A percentile compares a stretch with the other conserved stretches of the same genome.
Conservation (phyloP, 2,329 filamentous ascomycete genomes). For the Trichoderma brevicompactum region DNA sequence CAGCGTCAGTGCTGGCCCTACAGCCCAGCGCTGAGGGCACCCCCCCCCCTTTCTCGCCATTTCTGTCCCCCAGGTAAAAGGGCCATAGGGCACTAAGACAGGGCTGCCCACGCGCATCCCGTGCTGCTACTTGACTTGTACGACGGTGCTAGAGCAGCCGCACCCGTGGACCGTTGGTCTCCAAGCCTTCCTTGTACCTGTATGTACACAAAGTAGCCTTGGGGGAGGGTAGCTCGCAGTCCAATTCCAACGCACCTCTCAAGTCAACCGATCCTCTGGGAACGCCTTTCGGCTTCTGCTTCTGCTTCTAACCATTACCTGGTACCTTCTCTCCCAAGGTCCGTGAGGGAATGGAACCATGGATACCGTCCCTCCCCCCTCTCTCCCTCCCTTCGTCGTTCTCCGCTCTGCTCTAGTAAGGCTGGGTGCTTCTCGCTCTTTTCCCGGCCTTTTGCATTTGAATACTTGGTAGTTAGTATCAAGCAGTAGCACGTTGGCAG, state of each 20-base stretch:
- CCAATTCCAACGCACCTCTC: conserved; percentile 8
- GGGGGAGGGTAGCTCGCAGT: conserved; percentile 13
- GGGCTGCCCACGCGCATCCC: conserved; percentile 27
- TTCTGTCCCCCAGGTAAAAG: conserved; percentile 15
- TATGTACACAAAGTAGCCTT: background rate
- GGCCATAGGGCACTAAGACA: conserved; percentile 22
- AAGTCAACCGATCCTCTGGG: conserved; percentile 28
- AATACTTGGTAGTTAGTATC: background rate
- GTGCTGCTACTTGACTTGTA: conserved; percentile 22
- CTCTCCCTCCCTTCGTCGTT: conserved; percentile 2
- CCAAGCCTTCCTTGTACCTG: conserved; percentile 4
- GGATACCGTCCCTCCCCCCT: conserved; percentile 10
- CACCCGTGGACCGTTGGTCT: conserved; percentile 27
- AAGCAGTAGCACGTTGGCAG: background rate
- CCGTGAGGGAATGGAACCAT: conserved; percentile 9
- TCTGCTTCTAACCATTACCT: conserved; percentile 15
- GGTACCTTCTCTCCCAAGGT: background rate
- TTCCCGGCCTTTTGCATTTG: conserved; percentile 8
- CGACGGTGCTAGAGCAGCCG: conserved; percentile 29
- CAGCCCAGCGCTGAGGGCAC: conserved; percentile 13
- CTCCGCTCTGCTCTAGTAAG: conserved; percentile 27
- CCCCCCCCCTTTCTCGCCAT: conserved; percentile 1
- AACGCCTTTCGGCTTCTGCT: conserved; percentile 20
- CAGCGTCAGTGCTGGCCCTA: conserved; percentile 20
- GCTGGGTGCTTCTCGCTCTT: conserved; percentile 23